phyloP scores from a whole-genome alignment of 345 rosid species.

The Theobroma cacao region DNA sequence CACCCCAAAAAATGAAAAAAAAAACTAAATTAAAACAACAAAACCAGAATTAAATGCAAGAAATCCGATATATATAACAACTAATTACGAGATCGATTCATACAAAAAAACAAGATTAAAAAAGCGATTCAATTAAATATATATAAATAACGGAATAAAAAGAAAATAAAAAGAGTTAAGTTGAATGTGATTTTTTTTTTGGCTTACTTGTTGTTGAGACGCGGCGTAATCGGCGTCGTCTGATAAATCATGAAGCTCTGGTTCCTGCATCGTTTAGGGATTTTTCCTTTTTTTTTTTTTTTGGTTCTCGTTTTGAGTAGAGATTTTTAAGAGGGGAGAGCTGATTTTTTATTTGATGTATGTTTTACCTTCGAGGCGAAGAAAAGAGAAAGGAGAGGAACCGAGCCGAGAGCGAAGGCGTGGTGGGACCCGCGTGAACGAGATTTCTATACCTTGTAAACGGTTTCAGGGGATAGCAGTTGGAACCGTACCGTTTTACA shows the following conservation, averaged over 20 bases:
- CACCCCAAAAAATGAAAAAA: neutral
- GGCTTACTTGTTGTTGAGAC: conserved; percentile 66
- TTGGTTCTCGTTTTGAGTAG: neutral
- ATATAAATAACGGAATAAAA: neutral
- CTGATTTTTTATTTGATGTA: neutral
- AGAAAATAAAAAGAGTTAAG: neutral
- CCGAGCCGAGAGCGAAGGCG: neutral
- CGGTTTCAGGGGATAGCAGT: too few relatives aligned
- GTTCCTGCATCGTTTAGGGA: conserved; percentile 57
- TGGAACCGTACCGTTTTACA: too few relatives aligned
- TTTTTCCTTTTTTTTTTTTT: neutral
- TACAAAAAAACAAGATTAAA: neutral
- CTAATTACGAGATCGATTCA: neutral
- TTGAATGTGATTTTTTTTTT: neutral
- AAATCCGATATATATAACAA: neutral
- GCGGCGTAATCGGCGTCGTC: conserved; percentile 99
- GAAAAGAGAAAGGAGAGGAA: neutral
- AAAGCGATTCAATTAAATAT: neutral
- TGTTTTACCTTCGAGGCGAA: neutral
- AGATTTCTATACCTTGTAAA: too few relatives aligned
- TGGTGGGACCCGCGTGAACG: neutral
- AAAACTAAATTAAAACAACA: conserved; percentile 3
- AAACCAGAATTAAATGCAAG: neutral
- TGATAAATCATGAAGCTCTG: conserved; percentile 82
- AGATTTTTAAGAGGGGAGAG: neutral